Percentiles rank a stretch among this genome's conserved stretches.
Evolutionary conservation across 148 eudicot species (phyloP).

Genomic region (Pharnaceum exiguum): DNA sequence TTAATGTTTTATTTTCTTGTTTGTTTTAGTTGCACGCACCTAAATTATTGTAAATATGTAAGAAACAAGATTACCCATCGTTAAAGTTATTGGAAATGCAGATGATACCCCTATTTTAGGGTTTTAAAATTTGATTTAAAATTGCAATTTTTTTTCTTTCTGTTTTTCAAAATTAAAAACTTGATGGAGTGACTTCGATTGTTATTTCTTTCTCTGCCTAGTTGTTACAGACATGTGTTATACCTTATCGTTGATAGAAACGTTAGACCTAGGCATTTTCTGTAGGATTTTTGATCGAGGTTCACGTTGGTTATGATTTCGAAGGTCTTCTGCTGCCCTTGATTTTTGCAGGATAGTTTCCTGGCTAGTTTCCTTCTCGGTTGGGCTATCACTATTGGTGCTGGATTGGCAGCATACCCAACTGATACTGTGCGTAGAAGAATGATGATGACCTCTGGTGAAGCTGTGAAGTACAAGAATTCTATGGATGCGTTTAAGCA

Average conservation of each 20-base stretch:
- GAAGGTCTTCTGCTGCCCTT: background rate
- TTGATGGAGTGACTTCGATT: too few species aligned
- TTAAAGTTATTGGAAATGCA: too few species aligned
- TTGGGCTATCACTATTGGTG: conserved; percentile 17
- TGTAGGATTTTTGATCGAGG: background rate
- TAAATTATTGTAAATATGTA: background rate
- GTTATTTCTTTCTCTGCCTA: too few species aligned
- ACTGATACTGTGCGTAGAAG: conserved; percentile 20
- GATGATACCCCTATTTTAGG: too few species aligned
- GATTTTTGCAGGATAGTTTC: conserved; percentile 16
- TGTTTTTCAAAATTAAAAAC: too few species aligned
- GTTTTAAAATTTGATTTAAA: too few species aligned
- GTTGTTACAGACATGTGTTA: too few species aligned
- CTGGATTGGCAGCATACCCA: conserved; percentile 16
- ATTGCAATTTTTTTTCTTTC: too few species aligned
- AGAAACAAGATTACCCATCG: too few species aligned
- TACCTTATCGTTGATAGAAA: too few species aligned
- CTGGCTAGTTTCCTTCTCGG: conserved; percentile 14
- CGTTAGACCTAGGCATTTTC: background rate
- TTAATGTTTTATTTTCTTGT: background rate
- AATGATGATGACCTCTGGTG: conserved; percentile 26
- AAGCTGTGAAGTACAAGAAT: conserved; percentile 18
- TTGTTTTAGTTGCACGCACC: background rate
- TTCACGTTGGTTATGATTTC: background rate
- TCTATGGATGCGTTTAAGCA: conserved; percentile 8